A percentile compares a stretch with the other conserved stretches of the same genome.
Conservation (phyloP, 129 eudicot species). For the Saposhnikovia divaricata region DNA sequence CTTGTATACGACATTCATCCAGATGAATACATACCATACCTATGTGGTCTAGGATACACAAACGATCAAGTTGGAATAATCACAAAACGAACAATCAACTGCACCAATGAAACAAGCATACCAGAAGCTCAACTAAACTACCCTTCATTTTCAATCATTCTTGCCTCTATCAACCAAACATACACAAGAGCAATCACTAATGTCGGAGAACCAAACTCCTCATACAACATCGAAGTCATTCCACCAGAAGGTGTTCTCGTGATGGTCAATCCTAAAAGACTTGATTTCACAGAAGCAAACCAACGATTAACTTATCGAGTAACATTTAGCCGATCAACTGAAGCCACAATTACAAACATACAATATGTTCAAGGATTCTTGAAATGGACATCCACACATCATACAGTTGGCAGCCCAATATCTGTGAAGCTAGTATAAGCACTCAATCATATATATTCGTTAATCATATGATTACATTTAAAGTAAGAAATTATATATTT, state of each 20-base stretch:
- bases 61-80: constrained; percentile 14
- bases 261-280: constrained; percentile 13
- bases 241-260: constrained; percentile 20
- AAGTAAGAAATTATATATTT: not conserved
- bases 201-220: constrained; percentile 30
- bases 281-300: constrained; percentile 27
- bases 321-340: constrained; percentile 14
- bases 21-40: constrained; percentile 46
- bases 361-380: constrained; percentile 30
- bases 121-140: constrained; percentile 48
- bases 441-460: not conserved
- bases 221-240: constrained; percentile 16
- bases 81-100: constrained; percentile 14
- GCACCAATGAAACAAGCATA: constrained; percentile 21
- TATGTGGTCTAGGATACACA: constrained; percentile 48
- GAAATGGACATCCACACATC: constrained; percentile 29
- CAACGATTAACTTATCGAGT: constrained; percentile 33
- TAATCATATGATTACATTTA: not conserved
- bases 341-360: not conserved
- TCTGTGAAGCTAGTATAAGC: constrained; percentile 9
- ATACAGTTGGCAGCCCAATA: constrained; percentile 34
- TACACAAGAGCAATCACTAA: constrained; percentile 45
- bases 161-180: constrained; percentile 14
- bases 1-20: constrained; percentile 50
- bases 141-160: constrained; percentile 43